phyloP scores from a whole-genome alignment of 306 rosid genomes.

The Cajanus cajan region DNA sequence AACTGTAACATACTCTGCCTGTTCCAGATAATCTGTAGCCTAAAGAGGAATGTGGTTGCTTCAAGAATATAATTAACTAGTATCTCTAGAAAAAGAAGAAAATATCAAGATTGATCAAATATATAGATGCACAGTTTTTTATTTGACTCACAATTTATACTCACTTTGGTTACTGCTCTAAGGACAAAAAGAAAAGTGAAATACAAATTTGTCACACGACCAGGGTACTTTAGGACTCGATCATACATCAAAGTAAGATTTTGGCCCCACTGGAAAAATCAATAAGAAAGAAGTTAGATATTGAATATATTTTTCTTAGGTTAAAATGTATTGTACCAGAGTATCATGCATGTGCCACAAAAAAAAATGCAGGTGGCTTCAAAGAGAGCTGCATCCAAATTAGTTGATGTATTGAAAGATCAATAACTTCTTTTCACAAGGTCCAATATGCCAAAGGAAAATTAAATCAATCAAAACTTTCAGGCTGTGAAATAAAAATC shows the following conservation, averaged over 20 bases:
- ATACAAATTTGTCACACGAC: constrained; percentile 89
- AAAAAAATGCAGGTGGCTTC: constrained; percentile 7
- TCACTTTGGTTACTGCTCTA: constrained; percentile 93
- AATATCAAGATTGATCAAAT: constrained; percentile 8
- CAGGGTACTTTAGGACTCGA: constrained; percentile 78
- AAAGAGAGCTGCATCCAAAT: not conserved
- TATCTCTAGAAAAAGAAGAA: not conserved
- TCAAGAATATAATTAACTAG: constrained; percentile 13
- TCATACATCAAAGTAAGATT: constrained; percentile 77
- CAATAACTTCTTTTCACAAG: not conserved
- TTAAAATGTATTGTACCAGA: not conserved
- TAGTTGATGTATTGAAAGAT: not conserved
- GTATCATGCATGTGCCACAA: not conserved
- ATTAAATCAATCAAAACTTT: not conserved
- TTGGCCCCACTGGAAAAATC: constrained; percentile 80
- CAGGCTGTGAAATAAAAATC: not conserved
- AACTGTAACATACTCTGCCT: constrained; percentile 90
- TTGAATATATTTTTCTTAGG: not conserved
- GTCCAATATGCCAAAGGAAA: not conserved
- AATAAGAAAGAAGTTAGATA: constrained; percentile 23
- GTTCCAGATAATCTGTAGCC: constrained; percentile 92
- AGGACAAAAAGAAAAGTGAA: constrained; percentile 92
- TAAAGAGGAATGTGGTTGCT: constrained; percentile 38
- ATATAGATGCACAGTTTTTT: not conserved
- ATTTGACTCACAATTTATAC: constrained; percentile 27